Percentiles rank a stretch among this genome's conserved stretches.
Conservation (phyloP, 1,284 basidiomycete species). For the Melampsora americana region DNA sequence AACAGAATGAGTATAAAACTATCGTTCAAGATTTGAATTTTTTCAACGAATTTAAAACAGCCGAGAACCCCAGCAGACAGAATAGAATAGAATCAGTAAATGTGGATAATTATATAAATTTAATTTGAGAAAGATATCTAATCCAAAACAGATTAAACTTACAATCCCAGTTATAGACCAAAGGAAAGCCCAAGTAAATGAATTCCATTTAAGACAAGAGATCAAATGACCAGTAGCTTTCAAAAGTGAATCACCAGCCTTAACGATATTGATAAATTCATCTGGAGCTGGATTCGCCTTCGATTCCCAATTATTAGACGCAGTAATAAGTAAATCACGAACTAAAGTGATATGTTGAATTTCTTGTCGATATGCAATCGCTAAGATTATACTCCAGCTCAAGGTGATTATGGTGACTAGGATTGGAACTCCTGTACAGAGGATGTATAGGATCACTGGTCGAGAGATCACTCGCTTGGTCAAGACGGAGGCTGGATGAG, state of each 20-base stretch:
- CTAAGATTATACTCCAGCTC: slow-evolving; percentile 17
- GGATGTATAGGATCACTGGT: slow-evolving; percentile 16
- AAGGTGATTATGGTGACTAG: slow-evolving; percentile 25
- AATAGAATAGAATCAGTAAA: too few species aligned
- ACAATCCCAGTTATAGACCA: slow-evolving; percentile 33
- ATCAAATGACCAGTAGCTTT: slow-evolving; percentile 20
- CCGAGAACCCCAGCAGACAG: too few species aligned
- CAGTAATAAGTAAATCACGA: slow-evolving; percentile 12
- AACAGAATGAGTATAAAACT: slow-evolving; percentile 38
- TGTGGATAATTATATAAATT: too few species aligned
- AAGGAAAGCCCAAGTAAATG: slow-evolving; percentile 26
- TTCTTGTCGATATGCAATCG: slow-evolving; percentile 17
- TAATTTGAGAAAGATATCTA: too few species aligned
- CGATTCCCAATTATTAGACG: slow-evolving; percentile 17
- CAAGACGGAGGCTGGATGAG: slow-evolving; percentile 18
- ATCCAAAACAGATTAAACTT: not conserved
- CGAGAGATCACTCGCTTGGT: not conserved
- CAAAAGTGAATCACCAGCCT: not conserved
- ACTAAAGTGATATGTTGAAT: slow-evolving; percentile 9
- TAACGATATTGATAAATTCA: not conserved
- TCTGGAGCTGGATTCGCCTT: not conserved
- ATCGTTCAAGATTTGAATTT: too few species aligned
- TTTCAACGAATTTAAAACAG: too few species aligned
- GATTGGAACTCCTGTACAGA: slow-evolving; percentile 21
- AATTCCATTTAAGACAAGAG: slow-evolving; percentile 22